These are phyloP conservation scores for Penicillium sp. DNA, from an alignment of 2,329 filamentous ascomycete genomes.

Conservation along the genomic window DNA sequence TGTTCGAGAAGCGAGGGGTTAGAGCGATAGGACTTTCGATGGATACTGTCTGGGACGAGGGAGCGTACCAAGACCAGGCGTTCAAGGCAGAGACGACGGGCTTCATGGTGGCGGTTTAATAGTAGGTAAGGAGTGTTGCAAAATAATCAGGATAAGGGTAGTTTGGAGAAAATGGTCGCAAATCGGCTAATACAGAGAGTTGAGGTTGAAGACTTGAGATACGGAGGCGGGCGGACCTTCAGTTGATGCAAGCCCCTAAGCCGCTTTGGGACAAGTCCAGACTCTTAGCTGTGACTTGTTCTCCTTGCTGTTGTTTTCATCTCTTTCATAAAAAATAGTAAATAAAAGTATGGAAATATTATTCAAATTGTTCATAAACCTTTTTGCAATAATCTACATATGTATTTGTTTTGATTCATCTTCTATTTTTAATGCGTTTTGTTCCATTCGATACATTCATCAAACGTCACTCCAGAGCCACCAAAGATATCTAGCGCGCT, in stretches of 20 bases:
- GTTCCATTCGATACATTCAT: constrained; percentile 90
- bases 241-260: constrained; percentile 14
- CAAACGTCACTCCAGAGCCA: constrained; percentile 78
- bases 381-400: neutral
- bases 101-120: constrained; percentile 67
- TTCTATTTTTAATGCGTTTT: constrained; percentile 63
- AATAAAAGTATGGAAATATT: neutral
- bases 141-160: neutral
- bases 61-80: constrained; percentile 85
- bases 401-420: constrained; percentile 31
- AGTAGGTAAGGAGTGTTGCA: neutral
- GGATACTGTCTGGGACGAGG: constrained; percentile 10
- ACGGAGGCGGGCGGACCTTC: constrained; percentile 25
- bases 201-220: constrained; percentile 14
- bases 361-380: neutral
- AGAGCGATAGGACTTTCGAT: constrained; percentile 4
- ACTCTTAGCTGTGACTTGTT: neutral
- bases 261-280: constrained; percentile 22
- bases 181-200: constrained; percentile 6
- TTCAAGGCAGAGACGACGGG: constrained; percentile 87
- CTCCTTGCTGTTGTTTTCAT: neutral
- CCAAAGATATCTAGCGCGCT: constrained; percentile 97
- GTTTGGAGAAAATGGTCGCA: neutral
- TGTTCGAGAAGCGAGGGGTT: constrained; percentile 39
- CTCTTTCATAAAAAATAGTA: neutral